Evolutionary conservation across 2,329 filamentous ascomycete genomes (phyloP), one percentile per base, ranked within the genome.

Genomic region (Macroventuria anomochaeta): DNA sequence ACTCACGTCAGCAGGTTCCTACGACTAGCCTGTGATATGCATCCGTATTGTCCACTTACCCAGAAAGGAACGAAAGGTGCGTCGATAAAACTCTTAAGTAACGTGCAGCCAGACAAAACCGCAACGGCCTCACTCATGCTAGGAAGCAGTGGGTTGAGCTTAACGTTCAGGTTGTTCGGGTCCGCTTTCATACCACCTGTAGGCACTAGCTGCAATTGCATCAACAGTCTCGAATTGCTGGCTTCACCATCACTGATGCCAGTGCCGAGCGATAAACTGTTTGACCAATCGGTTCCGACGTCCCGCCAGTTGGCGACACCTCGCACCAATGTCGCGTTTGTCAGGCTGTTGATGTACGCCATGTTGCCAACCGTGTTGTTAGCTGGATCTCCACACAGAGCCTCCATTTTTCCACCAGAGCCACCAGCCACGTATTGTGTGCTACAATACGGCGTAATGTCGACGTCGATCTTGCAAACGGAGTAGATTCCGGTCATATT

Each of bases 41-140:
- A 28, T 18, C 3, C 5, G 12, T 7, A 46, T 3, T 2, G 8
- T 13, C 5, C 11, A 62, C 68, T 37, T 55, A 75, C 72, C 71
- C 70, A 80, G 38, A 69, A 74, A 25, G 85, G 82, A 0, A 80
- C 76, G 64, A 88, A 90, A 0, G 88, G 86, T 0, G 87, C 76
- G 50, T 84, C 79, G 7, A 83, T 73, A 2, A 85, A 75, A 7
- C 83, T 80, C 36, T 86, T 78, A 7, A 92, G 79, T 0, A 92
- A 71, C 0, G 88, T 90, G 29, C 83, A 86, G 3, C 85, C 84
- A 0, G 84, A 82, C 63, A 92, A 80, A 0, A 91, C 88, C 0
- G 89, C 88, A 0, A 95, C 70, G 0, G 87, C 87, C 72, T 95
- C 90, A 0, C 85, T 86, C n/a, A 90, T 79, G 2, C 86, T 90